Evolutionary conservation across 1,139 yeast genomes (phyloP).

Genomic region (Zygoascus sp.): DNA sequence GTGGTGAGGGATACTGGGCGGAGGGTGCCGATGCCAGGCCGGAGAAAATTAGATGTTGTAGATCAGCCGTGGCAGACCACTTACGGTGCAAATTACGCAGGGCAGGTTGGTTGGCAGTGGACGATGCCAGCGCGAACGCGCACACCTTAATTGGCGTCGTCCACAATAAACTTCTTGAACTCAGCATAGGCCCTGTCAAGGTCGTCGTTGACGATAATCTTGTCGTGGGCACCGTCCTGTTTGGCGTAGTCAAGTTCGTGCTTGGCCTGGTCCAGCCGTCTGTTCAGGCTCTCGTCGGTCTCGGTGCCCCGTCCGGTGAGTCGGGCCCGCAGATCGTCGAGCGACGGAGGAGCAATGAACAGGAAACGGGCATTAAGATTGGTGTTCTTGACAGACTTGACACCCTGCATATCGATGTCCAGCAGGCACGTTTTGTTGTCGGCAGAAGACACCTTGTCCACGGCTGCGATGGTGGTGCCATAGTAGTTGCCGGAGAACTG

Average conservation of each 20-base stretch:
- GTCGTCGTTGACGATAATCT: constrained; percentile 83
- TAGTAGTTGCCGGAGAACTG: constrained; percentile 96
- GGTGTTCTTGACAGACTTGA: constrained; percentile 79
- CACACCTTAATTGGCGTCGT: constrained; percentile 9
- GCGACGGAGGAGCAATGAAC: constrained; percentile 88
- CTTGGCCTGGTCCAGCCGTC: constrained; percentile 80
- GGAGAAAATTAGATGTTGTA: no score
- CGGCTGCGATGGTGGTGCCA: constrained; percentile 87
- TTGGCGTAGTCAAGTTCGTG: constrained; percentile 85
- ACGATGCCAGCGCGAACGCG: not conserved
- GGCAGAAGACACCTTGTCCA: constrained; percentile 59
- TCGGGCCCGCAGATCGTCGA: constrained; percentile 68
- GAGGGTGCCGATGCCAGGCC: no score
- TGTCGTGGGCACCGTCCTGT: constrained; percentile 86
- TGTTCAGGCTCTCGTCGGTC: constrained; percentile 73
- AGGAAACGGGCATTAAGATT: constrained; percentile 78
- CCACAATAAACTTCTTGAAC: constrained; percentile 55
- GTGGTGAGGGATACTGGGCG: no score
- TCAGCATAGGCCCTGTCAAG: constrained; percentile 82
- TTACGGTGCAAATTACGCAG: not conserved
- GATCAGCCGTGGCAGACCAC: no score
- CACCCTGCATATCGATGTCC: constrained; percentile 99
- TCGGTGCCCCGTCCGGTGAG: constrained; percentile 91
- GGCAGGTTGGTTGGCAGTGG: not conserved
- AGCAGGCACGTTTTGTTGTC: constrained; percentile 68